Evolutionary conservation across 2,329 filamentous ascomycete species (phyloP).

Genomic region (Dissoconium aciculare): DNA sequence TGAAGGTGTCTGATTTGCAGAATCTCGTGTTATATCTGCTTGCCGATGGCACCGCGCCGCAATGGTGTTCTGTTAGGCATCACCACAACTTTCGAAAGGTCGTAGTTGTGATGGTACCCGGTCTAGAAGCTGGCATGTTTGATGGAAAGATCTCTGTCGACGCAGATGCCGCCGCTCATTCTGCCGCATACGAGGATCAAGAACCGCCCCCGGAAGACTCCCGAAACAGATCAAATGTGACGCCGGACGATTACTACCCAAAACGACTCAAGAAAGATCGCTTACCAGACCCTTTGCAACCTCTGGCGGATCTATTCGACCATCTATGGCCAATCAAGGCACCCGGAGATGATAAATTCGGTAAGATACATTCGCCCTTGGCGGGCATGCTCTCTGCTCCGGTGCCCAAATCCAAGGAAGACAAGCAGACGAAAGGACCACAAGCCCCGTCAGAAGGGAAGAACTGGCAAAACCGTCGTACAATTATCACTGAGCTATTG

Average conservation of each 20-base stretch:
- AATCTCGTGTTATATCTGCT: slow-evolving; percentile 45
- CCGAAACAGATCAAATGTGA: slow-evolving; percentile 20
- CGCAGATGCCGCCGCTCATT: slow-evolving; percentile 4
- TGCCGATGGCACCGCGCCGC: slow-evolving; percentile 45
- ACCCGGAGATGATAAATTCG: slow-evolving; percentile 68
- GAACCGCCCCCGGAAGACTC: not conserved
- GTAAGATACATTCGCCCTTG: slow-evolving; percentile 73
- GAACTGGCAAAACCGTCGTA: slow-evolving; percentile 59
- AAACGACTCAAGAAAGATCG: slow-evolving; percentile 27
- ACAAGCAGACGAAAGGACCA: slow-evolving; percentile 45
- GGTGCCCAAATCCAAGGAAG: slow-evolving; percentile 52
- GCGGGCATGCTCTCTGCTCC: slow-evolving; percentile 69
- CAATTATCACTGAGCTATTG: slow-evolving; percentile 67
- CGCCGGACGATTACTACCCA: slow-evolving; percentile 37
- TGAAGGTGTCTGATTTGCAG: slow-evolving; percentile 45
- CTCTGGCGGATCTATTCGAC: slow-evolving; percentile 67
- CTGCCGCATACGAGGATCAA: not conserved
- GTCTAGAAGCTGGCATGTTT: slow-evolving; percentile 83
- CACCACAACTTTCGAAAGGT: slow-evolving; percentile 50
- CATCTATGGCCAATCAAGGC: slow-evolving; percentile 82
- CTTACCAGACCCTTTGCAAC: slow-evolving; percentile 34
- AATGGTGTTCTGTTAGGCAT: slow-evolving; percentile 47
- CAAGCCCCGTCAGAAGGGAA: slow-evolving; percentile 48
- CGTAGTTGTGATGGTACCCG: slow-evolving; percentile 82
- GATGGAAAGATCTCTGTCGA: slow-evolving; percentile 37